Evolutionary conservation across 306 rosid species (phyloP).

Genomic region (Astragalus membranaceus): DNA sequence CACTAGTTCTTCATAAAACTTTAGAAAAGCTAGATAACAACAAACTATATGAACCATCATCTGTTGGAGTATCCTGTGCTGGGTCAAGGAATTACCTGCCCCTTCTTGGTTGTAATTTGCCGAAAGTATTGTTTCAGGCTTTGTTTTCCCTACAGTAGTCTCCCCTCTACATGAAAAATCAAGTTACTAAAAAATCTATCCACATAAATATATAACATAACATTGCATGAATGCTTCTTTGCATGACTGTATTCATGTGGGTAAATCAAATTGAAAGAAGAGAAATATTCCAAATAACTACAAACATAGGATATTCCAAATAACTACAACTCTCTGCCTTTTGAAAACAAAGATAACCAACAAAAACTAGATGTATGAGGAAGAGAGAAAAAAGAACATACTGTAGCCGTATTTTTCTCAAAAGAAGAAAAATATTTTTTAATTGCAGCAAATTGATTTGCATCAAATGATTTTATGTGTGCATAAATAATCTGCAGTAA

Average conservation of each 20-base stretch:
- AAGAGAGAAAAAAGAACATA: no score
- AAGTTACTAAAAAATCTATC: slow-evolving; percentile 6
- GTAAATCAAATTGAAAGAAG: slow-evolving; percentile 20
- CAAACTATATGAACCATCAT: background rate
- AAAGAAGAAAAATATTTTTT: no score
- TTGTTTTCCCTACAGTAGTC: slow-evolving; percentile 90
- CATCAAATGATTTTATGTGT: no score
- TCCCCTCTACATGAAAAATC: slow-evolving; percentile 61
- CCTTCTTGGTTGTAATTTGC: slow-evolving; percentile 91
- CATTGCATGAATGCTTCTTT: background rate
- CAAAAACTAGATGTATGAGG: no score
- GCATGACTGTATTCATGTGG: background rate
- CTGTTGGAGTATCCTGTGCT: slow-evolving; percentile 5
- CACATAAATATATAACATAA: slow-evolving; percentile 4
- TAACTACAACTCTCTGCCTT: no score
- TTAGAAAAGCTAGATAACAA: slow-evolving; percentile 3
- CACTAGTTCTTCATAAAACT: background rate
- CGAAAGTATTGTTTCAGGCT: slow-evolving; percentile 89
- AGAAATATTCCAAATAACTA: no score
- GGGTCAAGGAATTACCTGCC: slow-evolving; percentile 59
- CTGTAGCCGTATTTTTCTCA: no score
- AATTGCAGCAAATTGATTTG: no score
- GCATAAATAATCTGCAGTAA: no score
- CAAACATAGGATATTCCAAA: no score
- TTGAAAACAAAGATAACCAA: no score